phyloP scores from a whole-genome alignment of 495 filamentous ascomycete genomes.

The Cercophora scortea region DNA sequence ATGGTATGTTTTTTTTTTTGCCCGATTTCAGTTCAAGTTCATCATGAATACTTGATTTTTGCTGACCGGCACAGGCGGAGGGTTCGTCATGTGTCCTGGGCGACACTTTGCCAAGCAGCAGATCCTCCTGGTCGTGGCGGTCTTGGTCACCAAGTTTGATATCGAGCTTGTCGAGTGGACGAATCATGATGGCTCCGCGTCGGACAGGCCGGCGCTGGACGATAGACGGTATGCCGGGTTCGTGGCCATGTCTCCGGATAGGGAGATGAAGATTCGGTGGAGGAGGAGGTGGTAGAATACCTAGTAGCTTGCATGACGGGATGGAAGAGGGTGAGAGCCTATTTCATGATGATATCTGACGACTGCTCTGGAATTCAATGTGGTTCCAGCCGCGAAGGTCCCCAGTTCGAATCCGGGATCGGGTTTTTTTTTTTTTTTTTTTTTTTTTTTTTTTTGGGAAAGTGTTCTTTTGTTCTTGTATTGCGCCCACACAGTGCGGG shows the following conservation, averaged over 20 bases:
- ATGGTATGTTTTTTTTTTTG: not conserved
- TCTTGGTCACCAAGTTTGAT: conserved; percentile 45
- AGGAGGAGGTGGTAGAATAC: conserved; percentile 4
- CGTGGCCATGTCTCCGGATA: conserved; percentile 14
- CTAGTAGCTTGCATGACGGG: too few species aligned
- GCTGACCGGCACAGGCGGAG: not conserved
- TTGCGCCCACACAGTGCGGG: too few species aligned
- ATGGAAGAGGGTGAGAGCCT: too few species aligned
- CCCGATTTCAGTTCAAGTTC: too few species aligned
- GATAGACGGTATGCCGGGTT: conserved; percentile 8
- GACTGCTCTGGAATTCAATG: too few species aligned
- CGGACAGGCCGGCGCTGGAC: conserved; percentile 10
- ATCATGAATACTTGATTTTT: too few species aligned
- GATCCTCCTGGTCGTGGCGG: conserved; percentile 37
- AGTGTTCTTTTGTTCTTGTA: too few species aligned
- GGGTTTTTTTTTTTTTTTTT: too few species aligned
- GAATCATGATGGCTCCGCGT: conserved; percentile 8
- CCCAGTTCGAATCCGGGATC: too few species aligned
- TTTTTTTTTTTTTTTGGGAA: too few species aligned
- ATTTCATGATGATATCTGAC: too few species aligned
- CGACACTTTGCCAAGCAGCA: conserved; percentile 29
- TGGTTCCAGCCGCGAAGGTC: too few species aligned
- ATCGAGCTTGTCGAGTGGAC: conserved; percentile 31
- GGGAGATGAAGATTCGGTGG: conserved; percentile 22
- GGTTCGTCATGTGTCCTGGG: conserved; percentile 29